Percentiles rank a stretch among this genome's conserved stretches.
These are phyloP conservation scores for Fusarium graminum DNA, from an alignment of 2,329 filamentous ascomycete genomes.

Conservation along the genomic window DNA sequence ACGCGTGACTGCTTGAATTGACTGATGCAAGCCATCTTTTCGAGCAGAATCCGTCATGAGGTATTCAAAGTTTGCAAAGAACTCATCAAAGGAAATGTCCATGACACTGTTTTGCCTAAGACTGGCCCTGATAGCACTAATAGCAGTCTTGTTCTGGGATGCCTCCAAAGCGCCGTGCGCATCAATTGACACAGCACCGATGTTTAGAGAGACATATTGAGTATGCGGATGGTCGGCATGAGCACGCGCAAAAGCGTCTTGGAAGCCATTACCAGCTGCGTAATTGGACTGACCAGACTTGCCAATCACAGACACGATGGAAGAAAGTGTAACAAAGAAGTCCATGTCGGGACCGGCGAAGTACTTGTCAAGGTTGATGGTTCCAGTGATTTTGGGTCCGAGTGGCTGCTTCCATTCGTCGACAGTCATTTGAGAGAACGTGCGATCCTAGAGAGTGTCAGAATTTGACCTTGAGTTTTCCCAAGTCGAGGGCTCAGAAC, in stretches of 20 bases:
- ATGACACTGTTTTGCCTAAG: slow-evolving; percentile 14
- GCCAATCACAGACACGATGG: slow-evolving; percentile 15
- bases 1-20: slow-evolving; percentile 5
- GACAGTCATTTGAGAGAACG: slow-evolving; percentile 15
- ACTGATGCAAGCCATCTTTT: slow-evolving; percentile 4
- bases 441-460: slow-evolving; percentile 6
- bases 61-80: slow-evolving; percentile 14
- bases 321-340: slow-evolving; percentile 13
- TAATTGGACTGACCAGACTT: slow-evolving; percentile 22
- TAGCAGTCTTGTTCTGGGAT: slow-evolving; percentile 5
- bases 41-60: not conserved
- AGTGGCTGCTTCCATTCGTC: slow-evolving; percentile 16
- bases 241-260: slow-evolving; percentile 9
- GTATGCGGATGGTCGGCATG: slow-evolving; percentile 6
- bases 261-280: slow-evolving; percentile 13
- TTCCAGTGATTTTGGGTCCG: slow-evolving; percentile 10
- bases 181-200: slow-evolving; percentile 14
- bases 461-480: no score
- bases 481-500: no score
- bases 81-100: slow-evolving; percentile 13
- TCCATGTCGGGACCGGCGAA: slow-evolving; percentile 1
- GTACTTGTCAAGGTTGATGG: slow-evolving; percentile 12
- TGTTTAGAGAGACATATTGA: slow-evolving; percentile 10
- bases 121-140: slow-evolving; percentile 12
- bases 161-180: slow-evolving; percentile 11